These are phyloP conservation scores for Paratrimastix pyriformis DNA, from an alignment of 78 protist species.

Conservation along the genomic window DNA sequence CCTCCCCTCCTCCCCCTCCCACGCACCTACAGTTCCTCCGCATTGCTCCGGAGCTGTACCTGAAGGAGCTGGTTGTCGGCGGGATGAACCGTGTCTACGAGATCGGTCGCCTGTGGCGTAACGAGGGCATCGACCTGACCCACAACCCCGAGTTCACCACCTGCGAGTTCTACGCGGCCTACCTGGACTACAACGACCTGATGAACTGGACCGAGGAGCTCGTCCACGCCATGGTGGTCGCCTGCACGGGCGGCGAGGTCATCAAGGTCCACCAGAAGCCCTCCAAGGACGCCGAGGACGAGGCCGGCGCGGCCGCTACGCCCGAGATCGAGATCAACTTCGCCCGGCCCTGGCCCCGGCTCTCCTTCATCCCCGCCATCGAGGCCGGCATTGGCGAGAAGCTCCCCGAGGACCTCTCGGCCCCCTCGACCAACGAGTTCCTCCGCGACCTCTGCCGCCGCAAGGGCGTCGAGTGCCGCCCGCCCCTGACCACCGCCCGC, in stretches of 20 bases:
- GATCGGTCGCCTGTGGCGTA: constrained; percentile 97
- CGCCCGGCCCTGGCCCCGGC: constrained; percentile 88
- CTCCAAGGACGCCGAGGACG: not conserved
- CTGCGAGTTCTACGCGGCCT: constrained; percentile 98
- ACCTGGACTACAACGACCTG: constrained; percentile 98
- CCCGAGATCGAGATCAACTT: constrained; percentile 72
- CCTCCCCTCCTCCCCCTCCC: no score
- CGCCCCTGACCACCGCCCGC: constrained; percentile 92
- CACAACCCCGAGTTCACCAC: constrained; percentile 99
- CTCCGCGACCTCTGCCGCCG: constrained; percentile 50
- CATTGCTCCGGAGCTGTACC: constrained; percentile 99
- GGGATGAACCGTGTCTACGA: constrained; percentile 99
- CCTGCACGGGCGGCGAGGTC: not conserved
- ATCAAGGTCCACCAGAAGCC: not conserved
- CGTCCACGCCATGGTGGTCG: not conserved
- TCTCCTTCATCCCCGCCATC: constrained; percentile 72
- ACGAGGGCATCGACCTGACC: constrained; percentile 95
- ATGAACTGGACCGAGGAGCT: constrained; percentile 84
- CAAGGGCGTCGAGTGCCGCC: constrained; percentile 62
- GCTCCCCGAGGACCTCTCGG: constrained; percentile 28
- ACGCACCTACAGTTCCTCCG: constrained; percentile 70
- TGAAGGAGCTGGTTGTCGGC: constrained; percentile 95
- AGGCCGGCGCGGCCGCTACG: not conserved
- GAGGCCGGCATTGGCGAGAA: constrained; percentile 53
- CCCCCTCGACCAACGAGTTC: constrained; percentile 41